These are phyloP conservation scores for Scedosporium apiospermum DNA, from an alignment of 2,329 filamentous ascomycete species.

Conservation along the genomic window DNA sequence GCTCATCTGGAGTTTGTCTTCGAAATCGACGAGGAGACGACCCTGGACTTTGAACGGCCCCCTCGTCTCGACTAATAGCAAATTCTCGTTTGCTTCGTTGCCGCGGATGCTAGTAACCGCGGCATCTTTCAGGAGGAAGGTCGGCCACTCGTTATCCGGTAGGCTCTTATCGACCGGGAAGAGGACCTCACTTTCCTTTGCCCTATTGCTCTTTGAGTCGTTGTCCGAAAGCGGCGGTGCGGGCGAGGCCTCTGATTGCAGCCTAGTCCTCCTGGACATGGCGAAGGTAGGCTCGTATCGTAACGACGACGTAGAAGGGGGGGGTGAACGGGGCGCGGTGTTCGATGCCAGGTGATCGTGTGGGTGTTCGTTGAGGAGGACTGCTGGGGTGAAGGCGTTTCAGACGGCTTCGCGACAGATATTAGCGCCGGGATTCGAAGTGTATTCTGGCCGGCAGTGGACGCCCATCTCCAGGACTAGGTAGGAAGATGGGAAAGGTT, in stretches of 20 bases:
- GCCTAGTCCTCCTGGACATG: neutral
- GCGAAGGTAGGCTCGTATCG: neutral
- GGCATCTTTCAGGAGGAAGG: conserved; percentile 52
- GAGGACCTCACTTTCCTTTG: conserved; percentile 25
- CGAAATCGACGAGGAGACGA: conserved; percentile 39
- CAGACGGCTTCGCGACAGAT: too few relatives aligned
- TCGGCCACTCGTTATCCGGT: conserved; percentile 42
- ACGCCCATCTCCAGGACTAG: too few relatives aligned
- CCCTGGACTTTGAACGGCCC: conserved; percentile 56
- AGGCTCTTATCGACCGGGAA: conserved; percentile 23
- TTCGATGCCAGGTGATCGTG: too few relatives aligned
- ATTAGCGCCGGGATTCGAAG: too few relatives aligned
- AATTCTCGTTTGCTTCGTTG: conserved; percentile 40
- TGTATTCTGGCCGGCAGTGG: too few relatives aligned
- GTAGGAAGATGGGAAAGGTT: too few relatives aligned
- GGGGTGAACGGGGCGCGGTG: neutral
- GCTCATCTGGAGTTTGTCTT: conserved; percentile 24
- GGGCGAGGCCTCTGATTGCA: conserved; percentile 21
- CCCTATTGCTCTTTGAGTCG: conserved; percentile 18
- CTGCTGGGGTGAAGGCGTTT: too few relatives aligned
- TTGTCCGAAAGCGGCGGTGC: conserved; percentile 35
- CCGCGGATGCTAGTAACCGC: conserved; percentile 47
- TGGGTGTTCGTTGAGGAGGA: too few relatives aligned
- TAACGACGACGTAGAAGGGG: neutral
- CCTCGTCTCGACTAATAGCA: conserved; percentile 49